A percentile compares a stretch with the other conserved stretches of the same genome.
Evolutionary conservation across 345 rosid genomes (phyloP).

Genomic region (Boechera stricta): DNA sequence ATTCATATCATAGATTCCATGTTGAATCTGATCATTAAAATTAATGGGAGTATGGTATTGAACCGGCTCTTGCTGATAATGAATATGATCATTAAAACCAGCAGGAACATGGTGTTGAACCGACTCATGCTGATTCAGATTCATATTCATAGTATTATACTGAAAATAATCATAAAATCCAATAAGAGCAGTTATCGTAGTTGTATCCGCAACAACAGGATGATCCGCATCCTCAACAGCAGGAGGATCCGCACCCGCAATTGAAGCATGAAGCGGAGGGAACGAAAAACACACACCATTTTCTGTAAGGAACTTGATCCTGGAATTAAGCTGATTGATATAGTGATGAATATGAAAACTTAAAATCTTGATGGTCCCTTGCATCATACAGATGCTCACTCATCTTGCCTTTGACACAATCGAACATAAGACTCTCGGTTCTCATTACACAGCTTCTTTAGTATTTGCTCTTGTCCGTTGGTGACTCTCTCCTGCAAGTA

Average conservation of each 20-base stretch:
- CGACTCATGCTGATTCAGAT: not conserved
- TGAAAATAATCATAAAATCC: not conserved
- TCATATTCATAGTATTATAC: not conserved
- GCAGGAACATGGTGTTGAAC: not conserved
- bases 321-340: not conserved
- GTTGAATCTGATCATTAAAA: not conserved
- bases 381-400: not conserved
- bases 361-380: not conserved
- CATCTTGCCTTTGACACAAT: not conserved
- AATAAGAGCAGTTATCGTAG: not conserved
- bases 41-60: not conserved
- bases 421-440: slow-evolving; percentile 20
- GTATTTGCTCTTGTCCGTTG: too few species aligned
- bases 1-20: not conserved
- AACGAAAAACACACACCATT: not conserved
- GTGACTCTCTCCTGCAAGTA: too few species aligned
- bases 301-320: not conserved
- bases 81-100: not conserved
- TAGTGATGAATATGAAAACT: not conserved
- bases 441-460: not conserved
- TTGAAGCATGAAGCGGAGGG: not conserved
- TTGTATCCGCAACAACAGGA: not conserved
- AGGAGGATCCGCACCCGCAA: not conserved
- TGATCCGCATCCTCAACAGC: too few species aligned
- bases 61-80: not conserved